phyloP scores from a whole-genome alignment of 1,139 yeast genomes.

The Yamadazyma pseudoaaseri region DNA sequence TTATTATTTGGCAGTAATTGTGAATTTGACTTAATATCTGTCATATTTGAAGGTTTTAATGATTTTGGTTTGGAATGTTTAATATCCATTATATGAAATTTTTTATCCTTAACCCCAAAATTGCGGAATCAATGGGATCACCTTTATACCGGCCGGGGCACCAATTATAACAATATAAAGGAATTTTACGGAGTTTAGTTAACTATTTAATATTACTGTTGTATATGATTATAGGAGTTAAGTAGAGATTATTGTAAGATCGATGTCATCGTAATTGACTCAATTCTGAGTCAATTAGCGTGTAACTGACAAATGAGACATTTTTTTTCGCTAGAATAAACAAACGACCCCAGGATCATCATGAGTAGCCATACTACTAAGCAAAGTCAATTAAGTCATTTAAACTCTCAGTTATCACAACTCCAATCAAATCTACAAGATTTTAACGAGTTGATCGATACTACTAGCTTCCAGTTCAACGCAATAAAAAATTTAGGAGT shows the following conservation, averaged over 20 bases:
- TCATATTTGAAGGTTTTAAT: not conserved
- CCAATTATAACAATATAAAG: no score
- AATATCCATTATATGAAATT: not conserved
- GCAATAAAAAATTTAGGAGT: slow-evolving; percentile 57
- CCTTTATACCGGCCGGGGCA: not conserved
- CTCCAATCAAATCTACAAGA: slow-evolving; percentile 59
- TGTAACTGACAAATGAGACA: not conserved
- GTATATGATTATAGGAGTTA: no score
- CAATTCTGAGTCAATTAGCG: no score
- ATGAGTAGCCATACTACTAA: slow-evolving; percentile 17
- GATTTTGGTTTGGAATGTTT: no score
- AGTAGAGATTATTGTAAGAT: no score
- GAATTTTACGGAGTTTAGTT: no score
- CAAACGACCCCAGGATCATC: not conserved
- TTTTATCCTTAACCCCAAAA: slow-evolving; percentile 5
- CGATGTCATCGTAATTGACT: no score
- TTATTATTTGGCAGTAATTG: slow-evolving; percentile 1
- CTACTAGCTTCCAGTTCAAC: slow-evolving; percentile 57
- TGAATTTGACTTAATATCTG: not conserved
- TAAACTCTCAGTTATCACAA: slow-evolving; percentile 63
- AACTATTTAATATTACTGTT: no score
- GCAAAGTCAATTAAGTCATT: slow-evolving; percentile 56
- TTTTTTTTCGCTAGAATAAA: not conserved
- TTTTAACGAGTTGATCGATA: slow-evolving; percentile 52
- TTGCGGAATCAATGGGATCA: slow-evolving; percentile 3